A percentile compares a stretch with the other conserved stretches of the same genome.
Evolutionary conservation across 129 eudicot species (phyloP).

Genomic region (Chrysanthemum makinoi): DNA sequence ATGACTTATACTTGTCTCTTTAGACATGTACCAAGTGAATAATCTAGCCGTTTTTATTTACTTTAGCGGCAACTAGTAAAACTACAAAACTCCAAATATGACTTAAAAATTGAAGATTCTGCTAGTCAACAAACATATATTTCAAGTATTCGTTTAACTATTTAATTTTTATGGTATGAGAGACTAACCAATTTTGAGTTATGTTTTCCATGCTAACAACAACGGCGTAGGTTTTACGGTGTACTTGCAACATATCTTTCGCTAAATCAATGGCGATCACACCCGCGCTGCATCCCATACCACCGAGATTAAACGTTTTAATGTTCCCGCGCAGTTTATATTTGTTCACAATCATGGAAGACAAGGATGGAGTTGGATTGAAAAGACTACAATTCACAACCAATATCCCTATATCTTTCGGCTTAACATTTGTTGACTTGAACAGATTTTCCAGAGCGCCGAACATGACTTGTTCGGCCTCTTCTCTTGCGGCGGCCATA

Average conservation of each 20-base stretch:
- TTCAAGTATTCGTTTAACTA: no score
- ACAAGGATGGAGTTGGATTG: conserved; percentile 60
- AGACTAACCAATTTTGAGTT: conserved; percentile 45
- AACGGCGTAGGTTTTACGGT: conserved; percentile 50
- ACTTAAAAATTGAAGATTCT: no score
- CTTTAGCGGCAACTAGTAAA: no score
- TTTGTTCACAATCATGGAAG: conserved; percentile 55
- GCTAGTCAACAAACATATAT: not conserved
- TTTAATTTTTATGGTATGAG: not conserved
- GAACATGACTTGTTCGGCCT: conserved; percentile 54
- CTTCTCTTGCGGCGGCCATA: conserved; percentile 55
- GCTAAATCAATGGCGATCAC: conserved; percentile 64
- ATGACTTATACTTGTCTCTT: no score
- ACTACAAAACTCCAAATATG: no score
- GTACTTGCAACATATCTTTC: conserved; percentile 56
- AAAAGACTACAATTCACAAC: conserved; percentile 67
- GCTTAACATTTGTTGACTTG: conserved; percentile 35
- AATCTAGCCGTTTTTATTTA: no score
- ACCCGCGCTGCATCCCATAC: conserved; percentile 77
- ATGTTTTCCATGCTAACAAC: conserved; percentile 68
- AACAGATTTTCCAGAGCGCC: conserved; percentile 58
- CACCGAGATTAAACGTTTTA: conserved; percentile 50
- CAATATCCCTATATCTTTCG: conserved; percentile 56
- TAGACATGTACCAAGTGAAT: no score
- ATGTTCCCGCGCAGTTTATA: conserved; percentile 54